Conservation (phyloP, 1,284 basidiomycete genomes). For the Ustilago curta region DNA sequence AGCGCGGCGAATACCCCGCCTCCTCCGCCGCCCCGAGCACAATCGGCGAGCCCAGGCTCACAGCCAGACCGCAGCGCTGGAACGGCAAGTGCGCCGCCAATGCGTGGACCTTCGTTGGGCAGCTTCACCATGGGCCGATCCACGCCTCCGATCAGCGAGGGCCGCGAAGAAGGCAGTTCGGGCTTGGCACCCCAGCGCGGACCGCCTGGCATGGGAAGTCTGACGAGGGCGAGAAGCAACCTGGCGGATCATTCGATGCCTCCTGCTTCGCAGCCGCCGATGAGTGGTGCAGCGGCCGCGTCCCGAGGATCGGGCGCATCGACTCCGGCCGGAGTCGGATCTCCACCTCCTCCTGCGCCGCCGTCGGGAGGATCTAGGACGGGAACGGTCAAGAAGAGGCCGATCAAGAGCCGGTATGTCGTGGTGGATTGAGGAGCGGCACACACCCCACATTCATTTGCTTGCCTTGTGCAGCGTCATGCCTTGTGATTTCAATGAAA, state of each 20-base stretch:
- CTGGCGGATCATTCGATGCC: conserved; percentile 59
- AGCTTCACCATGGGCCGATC: conserved; percentile 31
- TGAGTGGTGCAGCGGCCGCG: conserved; percentile 12
- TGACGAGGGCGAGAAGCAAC: conserved; percentile 54
- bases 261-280: conserved; percentile 54
- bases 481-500: conserved; percentile 1
- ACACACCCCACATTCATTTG: neutral
- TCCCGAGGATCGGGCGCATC: conserved; percentile 11
- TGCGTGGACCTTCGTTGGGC: conserved; percentile 31
- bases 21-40: conserved; percentile 57
- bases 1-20: conserved; percentile 53
- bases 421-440: conserved; percentile 53
- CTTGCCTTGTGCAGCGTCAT: neutral
- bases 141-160: conserved; percentile 53
- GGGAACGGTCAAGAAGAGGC: conserved; percentile 62
- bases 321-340: conserved; percentile 30
- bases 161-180: conserved; percentile 33
- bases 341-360: conserved; percentile 41
- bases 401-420: conserved; percentile 67
- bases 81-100: conserved; percentile 37
- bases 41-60: conserved; percentile 61
- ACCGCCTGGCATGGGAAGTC: conserved; percentile 28
- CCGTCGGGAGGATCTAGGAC: conserved; percentile 40
- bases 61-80: conserved; percentile 39
- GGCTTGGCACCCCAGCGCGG: conserved; percentile 26